Evolutionary conservation across 768 basidiomycete genomes (phyloP), one percentile per base, ranked within the genome.

Genomic region (Pulveroboletus ravenelii): DNA sequence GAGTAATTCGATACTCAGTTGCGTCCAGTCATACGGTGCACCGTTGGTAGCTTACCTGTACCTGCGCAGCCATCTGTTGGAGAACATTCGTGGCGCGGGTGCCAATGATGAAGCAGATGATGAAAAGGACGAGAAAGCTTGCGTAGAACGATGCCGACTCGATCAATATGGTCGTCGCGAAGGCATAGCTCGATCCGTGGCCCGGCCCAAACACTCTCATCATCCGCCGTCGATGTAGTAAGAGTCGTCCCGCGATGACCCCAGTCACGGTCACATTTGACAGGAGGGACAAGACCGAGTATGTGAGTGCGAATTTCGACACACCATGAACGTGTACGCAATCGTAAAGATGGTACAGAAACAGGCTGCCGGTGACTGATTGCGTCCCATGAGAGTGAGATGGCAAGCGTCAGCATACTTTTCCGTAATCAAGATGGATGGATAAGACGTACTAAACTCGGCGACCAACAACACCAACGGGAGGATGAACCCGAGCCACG

Each of bases 111-210:
- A 47, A 55, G 41, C 40, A 52, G 34, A 52, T 2, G 50, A 61
- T 52, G 30, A 58, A 34, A 15, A 62, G 50, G 34, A 62, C 39
- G 31, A 62, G 27, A 43, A 50, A 61, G 0, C 14, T 5, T 0
- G 56, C 49, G 35, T 58, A 62, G 9, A 61, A 32, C 15, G 59
- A 62, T 3, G 60, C 60, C 1, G 59, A 61, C 35, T 61, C 60
- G 40, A 61, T 41, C 30, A 61, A 13, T 27, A 61, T 44, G 30
- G 60, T 29, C 14, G 48, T 50, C 7, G 39, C 42, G 17, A 50
- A 50, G 4, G 42, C 31, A 2, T 61, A 61, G 13, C 46, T 23
- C 3, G 50, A 45, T 27, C 60, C 59, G 5, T 62, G 43, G 8
- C 60, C 49, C 0, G 29, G 43, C 3, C 59, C 59, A 46, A 61